Conservation (phyloP, 2,329 filamentous ascomycete genomes). For the Ascochyta rabiei region DNA sequence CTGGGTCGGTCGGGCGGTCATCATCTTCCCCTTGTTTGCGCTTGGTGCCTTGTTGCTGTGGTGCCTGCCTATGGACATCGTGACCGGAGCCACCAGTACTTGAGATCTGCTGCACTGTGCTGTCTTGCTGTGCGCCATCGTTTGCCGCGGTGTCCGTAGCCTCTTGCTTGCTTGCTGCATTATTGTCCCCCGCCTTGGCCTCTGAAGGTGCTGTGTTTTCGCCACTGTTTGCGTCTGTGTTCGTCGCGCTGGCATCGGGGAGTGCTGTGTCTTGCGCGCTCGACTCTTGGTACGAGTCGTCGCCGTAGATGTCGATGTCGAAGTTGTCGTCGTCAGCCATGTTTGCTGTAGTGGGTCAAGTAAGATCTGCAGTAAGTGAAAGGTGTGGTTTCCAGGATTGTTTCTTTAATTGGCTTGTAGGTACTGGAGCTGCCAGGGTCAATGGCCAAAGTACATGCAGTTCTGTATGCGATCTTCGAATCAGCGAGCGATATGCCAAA, state of each 20-base stretch:
- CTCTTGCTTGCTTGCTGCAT: slow-evolving; percentile 28
- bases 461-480: slow-evolving; percentile 42
- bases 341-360: slow-evolving; percentile 35
- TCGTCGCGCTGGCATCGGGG: slow-evolving; percentile 28
- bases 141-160: slow-evolving; percentile 28
- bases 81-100: slow-evolving; percentile 51
- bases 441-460: slow-evolving; percentile 47
- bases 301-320: slow-evolving; percentile 73
- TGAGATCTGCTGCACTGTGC: slow-evolving; percentile 51
- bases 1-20: slow-evolving; percentile 62
- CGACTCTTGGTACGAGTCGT: slow-evolving; percentile 54
- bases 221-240: slow-evolving; percentile 41
- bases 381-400: slow-evolving; percentile 31
- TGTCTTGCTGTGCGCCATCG: slow-evolving; percentile 32
- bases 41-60: slow-evolving; percentile 64
- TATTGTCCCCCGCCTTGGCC: slow-evolving; percentile 16
- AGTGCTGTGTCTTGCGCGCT: slow-evolving; percentile 31
- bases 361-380: slow-evolving; percentile 31
- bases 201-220: slow-evolving; percentile 22
- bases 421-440: slow-evolving; percentile 45
- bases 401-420: slow-evolving; percentile 48
- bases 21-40: slow-evolving; percentile 63
- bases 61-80: slow-evolving; percentile 50
- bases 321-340: slow-evolving; percentile 70
- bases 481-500: slow-evolving; percentile 44